Evolutionary conservation across 306 rosid genomes (phyloP), one percentile per base, ranked within the genome.

Genomic region (Castanopsis chinensis): DNA sequence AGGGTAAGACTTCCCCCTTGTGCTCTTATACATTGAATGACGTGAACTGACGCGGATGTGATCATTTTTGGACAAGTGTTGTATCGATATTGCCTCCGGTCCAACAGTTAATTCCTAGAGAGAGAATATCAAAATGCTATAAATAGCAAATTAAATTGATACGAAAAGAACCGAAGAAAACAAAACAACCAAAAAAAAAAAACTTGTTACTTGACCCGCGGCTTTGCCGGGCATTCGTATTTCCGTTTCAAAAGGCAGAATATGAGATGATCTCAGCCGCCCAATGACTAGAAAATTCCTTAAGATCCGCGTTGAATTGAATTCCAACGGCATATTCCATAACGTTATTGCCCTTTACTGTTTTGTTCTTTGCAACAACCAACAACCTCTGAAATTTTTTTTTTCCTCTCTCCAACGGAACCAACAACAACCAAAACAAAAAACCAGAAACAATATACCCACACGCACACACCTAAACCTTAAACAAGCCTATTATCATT

Each of bases 241-340:
- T 63, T 54, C 85, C 86, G 80, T 76, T 43, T 80, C 84, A 69
- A 54, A 76, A 80, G 90, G 87, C 75, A 79, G 23, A 83, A 61
- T 25, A 37, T 55, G 52, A 57, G 86, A 75, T 69, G 37, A 37
- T n/a, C 20, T 64, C 43, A 37, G 72, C 45, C 78, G 75, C 76
- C 69, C 21, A 77, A 60, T 77, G 71, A 75, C 75, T 41, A 41
- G 45, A 82, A 75, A 72, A 68, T 78, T 54, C 83, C 83, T 85
- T 72, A 77, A 85, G 61, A 71, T 79, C 75, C 72, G 78, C 71
- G 65, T 76, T 77, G 67, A 72, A 63, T 76, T 77, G 59, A 72
- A 71, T 86, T 67, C 78, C 73, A 27, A 86, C 84, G 80, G 76
- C 81, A 76, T 76, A 71, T 49, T 49, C 53, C 5, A 3, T 13